Evolutionary conservation across 2,329 filamentous ascomycete species (phyloP).

Genomic region (Chaetomium sp.): DNA sequence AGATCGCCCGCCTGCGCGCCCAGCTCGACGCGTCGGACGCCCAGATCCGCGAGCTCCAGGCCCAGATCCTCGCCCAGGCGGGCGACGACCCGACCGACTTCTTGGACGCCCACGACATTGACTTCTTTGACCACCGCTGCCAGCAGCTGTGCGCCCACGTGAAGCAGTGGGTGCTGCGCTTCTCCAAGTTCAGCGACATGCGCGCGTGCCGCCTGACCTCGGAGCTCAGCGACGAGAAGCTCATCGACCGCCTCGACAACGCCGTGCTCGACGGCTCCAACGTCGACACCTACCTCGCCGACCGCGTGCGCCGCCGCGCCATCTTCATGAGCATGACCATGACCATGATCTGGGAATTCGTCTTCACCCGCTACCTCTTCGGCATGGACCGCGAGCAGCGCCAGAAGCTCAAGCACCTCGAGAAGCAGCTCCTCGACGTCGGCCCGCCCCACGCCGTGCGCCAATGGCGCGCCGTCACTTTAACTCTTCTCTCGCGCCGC

Average conservation of each 20-base stretch:
- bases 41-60: conserved; percentile 51
- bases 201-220: conserved; percentile 75
- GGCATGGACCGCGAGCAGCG: conserved; percentile 97
- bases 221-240: conserved; percentile 85
- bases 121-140: conserved; percentile 91
- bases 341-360: conserved; percentile 99
- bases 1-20: conserved; percentile 69
- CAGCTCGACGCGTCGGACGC: conserved; percentile 70
- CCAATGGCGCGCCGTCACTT: conserved; percentile 92
- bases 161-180: conserved; percentile 94
- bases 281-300: conserved; percentile 78
- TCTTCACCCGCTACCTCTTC: conserved; percentile 96
- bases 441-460: conserved; percentile 85
- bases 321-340: conserved; percentile 98
- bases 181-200: conserved; percentile 96
- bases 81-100: conserved; percentile 51
- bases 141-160: conserved; percentile 93
- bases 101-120: conserved; percentile 75
- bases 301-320: conserved; percentile 82
- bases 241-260: conserved; percentile 90
- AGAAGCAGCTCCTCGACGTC: conserved; percentile 85
- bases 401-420: conserved; percentile 92
- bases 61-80: conserved; percentile 55
- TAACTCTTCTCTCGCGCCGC: conserved; percentile 79
- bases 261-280: conserved; percentile 89